phyloP scores from a whole-genome alignment of 495 filamentous ascomycete species.

The Penicillium robsamsonii region DNA sequence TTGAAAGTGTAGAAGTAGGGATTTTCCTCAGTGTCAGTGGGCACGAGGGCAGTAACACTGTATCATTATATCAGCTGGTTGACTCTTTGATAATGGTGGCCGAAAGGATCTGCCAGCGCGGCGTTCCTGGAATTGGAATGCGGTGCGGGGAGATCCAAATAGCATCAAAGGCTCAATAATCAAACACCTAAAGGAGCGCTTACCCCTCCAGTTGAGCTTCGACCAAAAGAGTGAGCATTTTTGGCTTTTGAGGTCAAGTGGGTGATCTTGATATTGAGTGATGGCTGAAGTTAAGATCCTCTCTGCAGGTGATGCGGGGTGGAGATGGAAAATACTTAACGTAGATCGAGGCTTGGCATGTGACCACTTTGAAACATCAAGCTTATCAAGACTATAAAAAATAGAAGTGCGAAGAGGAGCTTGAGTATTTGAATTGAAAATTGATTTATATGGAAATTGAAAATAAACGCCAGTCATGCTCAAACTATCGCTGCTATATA shows the following conservation, averaged over 20 bases:
- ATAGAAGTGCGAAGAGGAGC: background rate
- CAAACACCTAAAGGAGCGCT: constrained; percentile 16
- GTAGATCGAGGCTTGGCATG: constrained; percentile 29
- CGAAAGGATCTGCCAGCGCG: background rate
- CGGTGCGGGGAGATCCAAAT: constrained; percentile 1
- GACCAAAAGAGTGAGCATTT: constrained; percentile 76
- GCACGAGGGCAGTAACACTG: constrained; percentile 86
- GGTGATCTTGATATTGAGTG: constrained; percentile 1
- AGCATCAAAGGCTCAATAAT: background rate
- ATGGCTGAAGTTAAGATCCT: constrained; percentile 6
- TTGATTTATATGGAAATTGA: constrained; percentile 14
- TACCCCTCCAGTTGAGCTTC: constrained; percentile 78
- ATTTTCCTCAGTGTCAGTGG: constrained; percentile 71
- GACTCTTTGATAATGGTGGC: background rate
- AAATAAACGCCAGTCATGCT: constrained; percentile 39
- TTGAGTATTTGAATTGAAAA: background rate
- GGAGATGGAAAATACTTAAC: constrained; percentile 23
- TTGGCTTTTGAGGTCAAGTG: constrained; percentile 16
- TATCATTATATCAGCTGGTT: constrained; percentile 12
- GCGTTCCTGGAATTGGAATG: background rate
- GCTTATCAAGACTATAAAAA: background rate
- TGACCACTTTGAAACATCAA: constrained; percentile 11
- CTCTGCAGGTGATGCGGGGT: constrained; percentile 27
- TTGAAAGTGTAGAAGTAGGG: constrained; percentile 96
- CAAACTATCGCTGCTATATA: constrained; percentile 27